Conservation (phyloP, 495 filamentous ascomycete species). For the Bathelium albidoporum region DNA sequence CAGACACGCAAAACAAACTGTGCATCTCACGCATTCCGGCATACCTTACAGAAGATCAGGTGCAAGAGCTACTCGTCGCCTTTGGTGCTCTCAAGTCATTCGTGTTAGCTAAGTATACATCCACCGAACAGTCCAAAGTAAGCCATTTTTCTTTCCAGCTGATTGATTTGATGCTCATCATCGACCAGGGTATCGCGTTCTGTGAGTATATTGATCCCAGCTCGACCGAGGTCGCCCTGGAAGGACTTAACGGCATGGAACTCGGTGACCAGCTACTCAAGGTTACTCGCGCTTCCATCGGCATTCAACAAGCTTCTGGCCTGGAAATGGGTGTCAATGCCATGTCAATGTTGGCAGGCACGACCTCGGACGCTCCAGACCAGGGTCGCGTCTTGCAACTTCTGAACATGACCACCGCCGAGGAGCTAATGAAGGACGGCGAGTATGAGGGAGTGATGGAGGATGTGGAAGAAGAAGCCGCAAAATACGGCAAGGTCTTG, state of each 20-base stretch:
- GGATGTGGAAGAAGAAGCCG: slow-evolving; percentile 83
- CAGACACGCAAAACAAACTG: slow-evolving; percentile 92
- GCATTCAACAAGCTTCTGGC: slow-evolving; percentile 77
- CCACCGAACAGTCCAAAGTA: slow-evolving; percentile 81
- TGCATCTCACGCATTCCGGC: slow-evolving; percentile 78
- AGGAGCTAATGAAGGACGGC: slow-evolving; percentile 86
- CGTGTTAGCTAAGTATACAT: slow-evolving; percentile 75
- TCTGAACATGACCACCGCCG: slow-evolving; percentile 94
- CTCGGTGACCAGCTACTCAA: slow-evolving; percentile 77
- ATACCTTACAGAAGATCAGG: slow-evolving; percentile 81
- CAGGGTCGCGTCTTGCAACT: slow-evolving; percentile 76
- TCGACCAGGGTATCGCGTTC: slow-evolving; percentile 78
- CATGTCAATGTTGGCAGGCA: slow-evolving; percentile 97
- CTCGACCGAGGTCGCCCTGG: slow-evolving; percentile 73
- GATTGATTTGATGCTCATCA: slow-evolving; percentile 12
- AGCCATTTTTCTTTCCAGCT: slow-evolving; percentile 30
- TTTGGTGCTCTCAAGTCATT: slow-evolving; percentile 94
- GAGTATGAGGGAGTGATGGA: slow-evolving; percentile 96
- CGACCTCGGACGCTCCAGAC: slow-evolving; percentile 66
- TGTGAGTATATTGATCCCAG: slow-evolving; percentile 80
- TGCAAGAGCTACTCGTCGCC: slow-evolving; percentile 75
- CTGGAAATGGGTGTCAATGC: slow-evolving; percentile 94
- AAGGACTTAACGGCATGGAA: slow-evolving; percentile 86
- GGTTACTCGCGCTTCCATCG: slow-evolving; percentile 81
- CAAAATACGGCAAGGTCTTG: slow-evolving; percentile 74